Evolutionary conservation across 2,329 filamentous ascomycete species (phyloP).

Genomic region (Fusarium papillatum): DNA sequence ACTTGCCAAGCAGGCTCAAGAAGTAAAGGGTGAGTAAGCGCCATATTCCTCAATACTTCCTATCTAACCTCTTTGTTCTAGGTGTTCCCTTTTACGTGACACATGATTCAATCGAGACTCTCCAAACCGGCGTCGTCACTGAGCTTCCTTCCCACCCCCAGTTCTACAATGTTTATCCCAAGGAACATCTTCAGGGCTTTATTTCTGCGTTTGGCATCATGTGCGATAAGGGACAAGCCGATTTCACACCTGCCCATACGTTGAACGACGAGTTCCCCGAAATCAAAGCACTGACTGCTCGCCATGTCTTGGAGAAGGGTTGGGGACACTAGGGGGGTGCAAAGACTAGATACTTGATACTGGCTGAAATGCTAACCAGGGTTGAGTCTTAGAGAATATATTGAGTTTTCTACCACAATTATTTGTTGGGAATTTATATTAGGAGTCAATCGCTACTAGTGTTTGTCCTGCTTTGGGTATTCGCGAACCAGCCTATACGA

Average conservation of each 20-base stretch:
- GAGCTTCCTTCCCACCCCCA: slow-evolving; percentile 44
- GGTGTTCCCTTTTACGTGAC: slow-evolving; percentile 33
- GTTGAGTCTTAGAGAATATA: no score
- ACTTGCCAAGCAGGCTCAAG: slow-evolving; percentile 55
- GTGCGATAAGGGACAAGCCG: slow-evolving; percentile 40
- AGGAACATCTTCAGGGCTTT: slow-evolving; percentile 36
- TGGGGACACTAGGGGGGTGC: background rate
- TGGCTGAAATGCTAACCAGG: no score
- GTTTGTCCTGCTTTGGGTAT: no score
- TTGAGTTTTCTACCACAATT: no score
- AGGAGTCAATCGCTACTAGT: no score
- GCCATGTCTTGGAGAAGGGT: background rate
- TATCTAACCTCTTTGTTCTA: background rate
- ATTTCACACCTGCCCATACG: slow-evolving; percentile 25
- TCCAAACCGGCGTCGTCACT: slow-evolving; percentile 51
- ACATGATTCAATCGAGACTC: slow-evolving; percentile 49
- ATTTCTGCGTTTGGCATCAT: slow-evolving; percentile 12
- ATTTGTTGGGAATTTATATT: no score
- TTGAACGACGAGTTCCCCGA: background rate
- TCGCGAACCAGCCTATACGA: background rate
- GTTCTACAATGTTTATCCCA: slow-evolving; percentile 43
- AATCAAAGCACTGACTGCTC: background rate
- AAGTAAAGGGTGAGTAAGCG: slow-evolving; percentile 42
- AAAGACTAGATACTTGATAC: background rate
- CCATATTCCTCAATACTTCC: slow-evolving; percentile 38